These are phyloP conservation scores for Colletotrichum noveboracense DNA, from an alignment of 2,329 filamentous ascomycete species.

Conservation along the genomic window DNA sequence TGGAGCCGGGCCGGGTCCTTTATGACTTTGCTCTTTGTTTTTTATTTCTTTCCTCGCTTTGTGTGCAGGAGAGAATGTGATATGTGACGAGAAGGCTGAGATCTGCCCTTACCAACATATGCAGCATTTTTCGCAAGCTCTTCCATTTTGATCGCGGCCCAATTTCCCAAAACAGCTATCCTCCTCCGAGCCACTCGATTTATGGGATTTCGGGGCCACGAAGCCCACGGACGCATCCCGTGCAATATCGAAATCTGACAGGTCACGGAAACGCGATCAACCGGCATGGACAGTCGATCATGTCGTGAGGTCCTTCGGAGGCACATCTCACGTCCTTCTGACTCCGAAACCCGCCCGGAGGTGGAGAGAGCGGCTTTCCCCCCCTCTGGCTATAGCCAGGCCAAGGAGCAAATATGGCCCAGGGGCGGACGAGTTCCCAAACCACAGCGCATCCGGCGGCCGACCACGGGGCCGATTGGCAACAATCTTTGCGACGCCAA, in stretches of 20 bases:
- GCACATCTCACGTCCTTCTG: background rate
- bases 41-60: background rate
- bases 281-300: conserved; percentile 18
- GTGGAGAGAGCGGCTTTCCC: background rate
- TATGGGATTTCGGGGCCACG: background rate
- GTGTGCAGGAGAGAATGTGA: conserved; percentile 1
- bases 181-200: conserved; percentile 10
- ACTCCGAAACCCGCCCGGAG: background rate
- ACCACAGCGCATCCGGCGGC: background rate
- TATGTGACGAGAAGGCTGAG: conserved; percentile 10
- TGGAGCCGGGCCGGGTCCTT: background rate
- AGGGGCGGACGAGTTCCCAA: background rate
- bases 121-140: conserved; percentile 20
- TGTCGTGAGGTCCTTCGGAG: background rate
- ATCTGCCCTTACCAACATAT: conserved; percentile 4
- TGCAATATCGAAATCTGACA: conserved; percentile 10
- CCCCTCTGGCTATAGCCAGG: background rate
- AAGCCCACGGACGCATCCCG: background rate
- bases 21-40: conserved; percentile 1
- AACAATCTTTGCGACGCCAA: conserved; percentile 2
- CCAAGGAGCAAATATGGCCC: background rate
- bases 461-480: conserved; percentile 3
- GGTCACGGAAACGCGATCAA: conserved; percentile 17
- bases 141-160: conserved; percentile 20
- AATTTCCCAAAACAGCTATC: conserved; percentile 2